Percentiles rank a stretch among this genome's conserved stretches.
Evolutionary conservation across 768 basidiomycete genomes (phyloP).

Genomic region (Holtermanniella nyarrowii): DNA sequence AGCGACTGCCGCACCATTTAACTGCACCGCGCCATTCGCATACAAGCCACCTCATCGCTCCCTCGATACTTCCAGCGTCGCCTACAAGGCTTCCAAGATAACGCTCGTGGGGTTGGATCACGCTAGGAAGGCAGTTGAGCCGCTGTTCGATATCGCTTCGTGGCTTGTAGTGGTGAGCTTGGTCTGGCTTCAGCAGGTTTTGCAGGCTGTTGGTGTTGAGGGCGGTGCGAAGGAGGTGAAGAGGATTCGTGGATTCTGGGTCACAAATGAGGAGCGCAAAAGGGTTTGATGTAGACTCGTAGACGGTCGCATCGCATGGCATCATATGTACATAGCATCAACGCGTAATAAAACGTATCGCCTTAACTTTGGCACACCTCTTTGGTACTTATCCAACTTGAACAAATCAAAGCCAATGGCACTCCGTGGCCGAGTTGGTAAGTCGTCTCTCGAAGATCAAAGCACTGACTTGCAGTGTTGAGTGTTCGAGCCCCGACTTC

Average conservation of each 20-base stretch:
- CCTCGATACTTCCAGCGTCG: constrained; percentile 1
- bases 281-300: constrained; percentile 4
- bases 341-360: too few relatives aligned
- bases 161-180: constrained; percentile 18
- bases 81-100: background rate
- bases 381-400: too few relatives aligned
- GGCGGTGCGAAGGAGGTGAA: constrained; percentile 12
- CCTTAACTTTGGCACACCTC: too few relatives aligned
- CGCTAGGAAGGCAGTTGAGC: constrained; percentile 3
- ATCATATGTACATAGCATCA: too few relatives aligned
- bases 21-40: constrained; percentile 26
- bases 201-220: constrained; percentile 1
- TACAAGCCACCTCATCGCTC: constrained; percentile 21
- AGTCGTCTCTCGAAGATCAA: too few relatives aligned
- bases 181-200: constrained; percentile 14
- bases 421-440: too few relatives aligned
- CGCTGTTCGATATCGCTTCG: constrained; percentile 14
- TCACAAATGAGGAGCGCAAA: constrained; percentile 1
- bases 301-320: too few relatives aligned
- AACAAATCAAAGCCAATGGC: too few relatives aligned
- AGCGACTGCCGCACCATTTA: constrained; percentile 17
- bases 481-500: too few relatives aligned
- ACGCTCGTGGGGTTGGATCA: constrained; percentile 11
- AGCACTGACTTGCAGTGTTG: too few relatives aligned
- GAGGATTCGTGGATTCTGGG: constrained; percentile 23